Evolutionary conservation across 257 asterid species (phyloP), one percentile per base, ranked within the genome.

Genomic region (Gynochthodes officinalis): DNA sequence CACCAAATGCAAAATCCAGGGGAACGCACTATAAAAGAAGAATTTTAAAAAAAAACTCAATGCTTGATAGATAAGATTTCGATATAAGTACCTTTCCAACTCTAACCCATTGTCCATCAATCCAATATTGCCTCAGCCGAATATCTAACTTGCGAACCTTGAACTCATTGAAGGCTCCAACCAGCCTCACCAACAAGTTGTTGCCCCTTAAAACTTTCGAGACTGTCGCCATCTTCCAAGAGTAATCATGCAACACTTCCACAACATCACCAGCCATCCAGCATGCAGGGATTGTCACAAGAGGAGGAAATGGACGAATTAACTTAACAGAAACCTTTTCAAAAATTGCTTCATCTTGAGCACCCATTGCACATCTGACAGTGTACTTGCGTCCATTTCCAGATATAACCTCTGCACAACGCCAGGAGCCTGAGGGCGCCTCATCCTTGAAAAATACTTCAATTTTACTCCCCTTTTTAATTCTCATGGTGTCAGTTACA

Each of bases 211-310:
- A 72, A 60, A 81, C 77, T 76, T 63, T 81, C 16, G 81, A 66
- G 43, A 84, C 78, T 35, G 76, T 81, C 15, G 88, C 84, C 83
- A 80, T 74, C 72, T 68, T 84, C 88, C 88, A 84, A 14, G 81
- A 76, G 60, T 10, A 46, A 66, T 57, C 66, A 48, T 67, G 75
- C 37, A 81, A 64, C 48, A 84, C 82, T 81, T 84, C 88, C 23
- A 84, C 73, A 50, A 84, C 79, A 37, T 79, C 84, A 57, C 88
- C 84, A 71, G 74, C 68, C 60, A 32, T 55, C 76, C 81, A 82
- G 70, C 67, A 67, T 43, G 78, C 69, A 5, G 75, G 74, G 28
- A 57, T 43, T 55, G 71, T 76, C 12, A 59, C 40, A 14, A 49
- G 53, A 68, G 80, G 79, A 30, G 88, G 86, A 46, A 39, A 68